phyloP scores from a whole-genome alignment of 768 basidiomycete species.

The Termitomyces titanicus region DNA sequence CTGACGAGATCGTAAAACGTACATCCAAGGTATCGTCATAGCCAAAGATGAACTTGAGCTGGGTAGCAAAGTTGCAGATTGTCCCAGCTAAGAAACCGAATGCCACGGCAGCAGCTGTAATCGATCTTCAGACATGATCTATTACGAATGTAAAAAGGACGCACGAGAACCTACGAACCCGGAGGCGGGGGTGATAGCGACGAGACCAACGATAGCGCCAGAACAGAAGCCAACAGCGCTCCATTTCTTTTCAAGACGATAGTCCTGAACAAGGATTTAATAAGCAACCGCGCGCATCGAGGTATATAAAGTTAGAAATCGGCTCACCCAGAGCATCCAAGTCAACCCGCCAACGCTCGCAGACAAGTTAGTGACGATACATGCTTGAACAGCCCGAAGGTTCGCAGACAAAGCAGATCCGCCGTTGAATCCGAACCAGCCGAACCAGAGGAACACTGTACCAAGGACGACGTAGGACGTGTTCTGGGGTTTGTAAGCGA shows the following conservation, averaged over 20 bases:
- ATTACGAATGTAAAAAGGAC: slow-evolving; percentile 20
- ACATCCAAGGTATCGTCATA: slow-evolving; percentile 85
- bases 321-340: slow-evolving; percentile 84
- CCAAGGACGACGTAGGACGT: slow-evolving; percentile 92
- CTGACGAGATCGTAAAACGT: slow-evolving; percentile 16
- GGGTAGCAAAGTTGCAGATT: slow-evolving; percentile 92
- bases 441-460: slow-evolving; percentile 91
- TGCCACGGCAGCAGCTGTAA: slow-evolving; percentile 69
- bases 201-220: slow-evolving; percentile 87
- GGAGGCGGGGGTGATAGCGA: slow-evolving; percentile 85
- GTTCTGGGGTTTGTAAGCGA: slow-evolving; percentile 93
- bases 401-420: slow-evolving; percentile 89
- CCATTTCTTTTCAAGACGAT: slow-evolving; percentile 91
- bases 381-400: slow-evolving; percentile 81
- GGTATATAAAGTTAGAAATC: not conserved
- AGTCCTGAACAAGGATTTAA: slow-evolving; percentile 54
- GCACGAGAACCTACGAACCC: slow-evolving; percentile 76
- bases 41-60: slow-evolving; percentile 78
- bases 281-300: not conserved
- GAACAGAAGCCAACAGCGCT: slow-evolving; percentile 93
- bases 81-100: slow-evolving; percentile 86
- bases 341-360: slow-evolving; percentile 85
- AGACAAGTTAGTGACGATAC: slow-evolving; percentile 91
- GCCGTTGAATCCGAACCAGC: slow-evolving; percentile 96
- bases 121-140: not conserved